phyloP scores from a whole-genome alignment of 139 green algal genomes.

The Chlorella sp. region DNA sequence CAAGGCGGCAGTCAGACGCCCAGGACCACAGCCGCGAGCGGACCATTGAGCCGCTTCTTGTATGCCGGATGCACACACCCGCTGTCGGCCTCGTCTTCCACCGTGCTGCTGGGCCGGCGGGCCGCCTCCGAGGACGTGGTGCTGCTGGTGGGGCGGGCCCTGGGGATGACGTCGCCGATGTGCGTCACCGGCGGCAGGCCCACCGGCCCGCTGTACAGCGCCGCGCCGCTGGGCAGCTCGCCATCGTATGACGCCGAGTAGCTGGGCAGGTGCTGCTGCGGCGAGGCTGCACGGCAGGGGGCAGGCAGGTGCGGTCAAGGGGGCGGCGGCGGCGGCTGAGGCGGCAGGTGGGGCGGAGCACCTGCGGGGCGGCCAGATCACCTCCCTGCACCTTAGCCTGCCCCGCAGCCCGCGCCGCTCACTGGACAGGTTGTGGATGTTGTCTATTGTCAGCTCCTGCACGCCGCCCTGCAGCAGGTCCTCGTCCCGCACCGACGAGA shows the following conservation, averaged over 20 bases:
- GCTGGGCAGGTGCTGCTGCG: conserved; percentile 7
- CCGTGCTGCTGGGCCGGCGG: background rate
- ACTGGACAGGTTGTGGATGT: conserved; percentile 52
- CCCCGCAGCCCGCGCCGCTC: background rate
- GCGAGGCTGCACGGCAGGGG: background rate
- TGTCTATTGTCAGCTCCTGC: conserved; percentile 41
- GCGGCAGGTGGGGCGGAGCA: background rate
- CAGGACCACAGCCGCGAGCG: no score
- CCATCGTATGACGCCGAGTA: conserved; percentile 12
- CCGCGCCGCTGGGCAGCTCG: background rate
- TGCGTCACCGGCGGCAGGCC: background rate
- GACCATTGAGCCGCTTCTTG: no score
- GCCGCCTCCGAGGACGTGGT: conserved; percentile 1
- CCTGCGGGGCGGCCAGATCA: background rate
- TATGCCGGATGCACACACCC: no score
- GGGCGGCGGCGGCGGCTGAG: background rate
- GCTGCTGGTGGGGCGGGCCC: conserved; percentile 10
- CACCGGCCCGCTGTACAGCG: background rate
- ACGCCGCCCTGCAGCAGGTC: conserved; percentile 27
- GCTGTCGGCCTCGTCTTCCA: conserved; percentile 5
- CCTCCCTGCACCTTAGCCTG: background rate
- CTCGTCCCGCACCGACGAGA: conserved; percentile 12
- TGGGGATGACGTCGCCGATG: conserved; percentile 27
- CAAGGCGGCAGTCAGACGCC: no score
- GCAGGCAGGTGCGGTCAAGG: background rate